Conservation (phyloP, 2,329 filamentous ascomycete genomes). For the Fusarium sacchari region DNA sequence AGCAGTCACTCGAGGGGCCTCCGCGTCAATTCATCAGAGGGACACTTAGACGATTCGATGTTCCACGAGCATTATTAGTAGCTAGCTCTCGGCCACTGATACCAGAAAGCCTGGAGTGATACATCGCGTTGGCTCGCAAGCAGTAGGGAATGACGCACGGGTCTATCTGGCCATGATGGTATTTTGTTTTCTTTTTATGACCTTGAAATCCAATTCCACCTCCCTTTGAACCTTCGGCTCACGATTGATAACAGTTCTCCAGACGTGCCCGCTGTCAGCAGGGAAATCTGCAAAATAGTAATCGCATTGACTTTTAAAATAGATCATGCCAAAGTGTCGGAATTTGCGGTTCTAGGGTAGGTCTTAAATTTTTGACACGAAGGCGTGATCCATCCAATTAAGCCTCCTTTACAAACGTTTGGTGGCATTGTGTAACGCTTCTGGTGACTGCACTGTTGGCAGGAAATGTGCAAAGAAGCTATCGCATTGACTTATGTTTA, state of each 20-base stretch:
- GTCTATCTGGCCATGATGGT: not conserved
- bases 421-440: not conserved
- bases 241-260: not conserved
- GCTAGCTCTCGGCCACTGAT: not conserved
- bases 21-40: not conserved
- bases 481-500: not conserved
- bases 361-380: not conserved
- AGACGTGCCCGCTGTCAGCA: not conserved
- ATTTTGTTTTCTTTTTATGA: accelerated
- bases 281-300: not conserved
- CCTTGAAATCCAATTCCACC: not conserved
- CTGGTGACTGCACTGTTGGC: not conserved
- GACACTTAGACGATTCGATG: not conserved
- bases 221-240: not conserved
- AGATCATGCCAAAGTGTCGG: accelerated
- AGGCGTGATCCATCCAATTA: not conserved
- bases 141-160: accelerated
- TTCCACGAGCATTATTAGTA: not conserved
- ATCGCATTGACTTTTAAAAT: not conserved
- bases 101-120: not conserved
- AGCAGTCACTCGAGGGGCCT: not conserved
- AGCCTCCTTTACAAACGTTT: not conserved
- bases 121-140: accelerated
- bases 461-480: not conserved
- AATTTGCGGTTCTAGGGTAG: not conserved